Percentiles rank a stretch among this genome's conserved stretches.
Conservation (phyloP, 352 stramenopile genomes). For the Elongisporangium senticosum region DNA sequence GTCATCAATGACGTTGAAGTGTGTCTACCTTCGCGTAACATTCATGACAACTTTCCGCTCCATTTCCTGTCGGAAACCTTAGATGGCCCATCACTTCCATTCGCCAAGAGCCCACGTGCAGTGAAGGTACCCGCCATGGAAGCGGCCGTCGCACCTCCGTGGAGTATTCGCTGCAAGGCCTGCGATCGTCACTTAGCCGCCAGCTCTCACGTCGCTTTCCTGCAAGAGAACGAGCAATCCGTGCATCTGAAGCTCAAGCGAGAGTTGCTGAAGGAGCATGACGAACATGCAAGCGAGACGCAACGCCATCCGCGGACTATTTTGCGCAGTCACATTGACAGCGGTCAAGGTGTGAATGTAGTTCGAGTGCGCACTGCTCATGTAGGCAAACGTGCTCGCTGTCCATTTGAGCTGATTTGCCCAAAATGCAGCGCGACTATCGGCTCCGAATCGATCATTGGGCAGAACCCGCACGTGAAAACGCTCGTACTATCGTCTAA, state of each 20-base stretch:
- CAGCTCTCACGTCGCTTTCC: slow-evolving; percentile 38
- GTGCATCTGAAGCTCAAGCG: slow-evolving; percentile 44
- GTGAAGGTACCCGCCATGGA: no score
- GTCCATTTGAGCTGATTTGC: slow-evolving; percentile 56
- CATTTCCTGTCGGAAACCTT: background rate
- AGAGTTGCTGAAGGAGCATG: slow-evolving; percentile 16
- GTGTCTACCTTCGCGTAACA: background rate
- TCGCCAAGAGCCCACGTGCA: background rate
- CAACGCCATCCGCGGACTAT: slow-evolving; percentile 21
- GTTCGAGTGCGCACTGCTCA: slow-evolving; percentile 41
- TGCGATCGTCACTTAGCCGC: slow-evolving; percentile 24
- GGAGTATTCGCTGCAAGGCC: slow-evolving; percentile 21
- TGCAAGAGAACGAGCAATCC: slow-evolving; percentile 40
- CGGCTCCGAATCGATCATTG: slow-evolving; percentile 28
- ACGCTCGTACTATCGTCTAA: slow-evolving; percentile 24
- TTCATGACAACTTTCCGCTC: background rate
- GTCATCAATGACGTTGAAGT: background rate
- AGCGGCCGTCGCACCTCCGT: slow-evolving; percentile 1
- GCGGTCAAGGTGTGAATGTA: slow-evolving; percentile 31
- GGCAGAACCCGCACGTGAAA: slow-evolving; percentile 22
- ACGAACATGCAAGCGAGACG: slow-evolving; percentile 22
- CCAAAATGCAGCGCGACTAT: slow-evolving; percentile 39
- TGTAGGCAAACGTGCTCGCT: slow-evolving; percentile 21
- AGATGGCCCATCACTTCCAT: background rate
- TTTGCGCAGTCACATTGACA: slow-evolving; percentile 20